Base-by-base conservation (phyloP, 2,329 filamentous ascomycete species). In the Huntiella bhutanensis region DNA sequence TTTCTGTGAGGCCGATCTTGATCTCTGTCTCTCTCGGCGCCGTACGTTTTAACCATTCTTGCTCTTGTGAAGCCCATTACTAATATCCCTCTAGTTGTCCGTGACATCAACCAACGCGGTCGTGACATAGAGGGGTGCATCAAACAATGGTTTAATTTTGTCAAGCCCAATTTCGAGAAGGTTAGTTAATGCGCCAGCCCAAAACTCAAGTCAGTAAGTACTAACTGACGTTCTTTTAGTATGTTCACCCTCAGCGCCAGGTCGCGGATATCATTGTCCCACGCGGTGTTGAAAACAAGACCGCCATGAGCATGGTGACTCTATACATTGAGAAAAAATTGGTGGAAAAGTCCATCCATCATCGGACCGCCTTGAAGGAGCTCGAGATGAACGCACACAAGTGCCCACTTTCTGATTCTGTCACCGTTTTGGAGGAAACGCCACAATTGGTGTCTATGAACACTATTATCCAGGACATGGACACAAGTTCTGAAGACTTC, bases 141-240 rank as follows among this genome's bases (percentile, higher is more conserved):
- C 60, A 96, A 96, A 62, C 91, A 98, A 60, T 98, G 91, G 91
- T 95, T 96, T 59, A 67, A 66, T 8, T 98, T 82, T 58, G 91
- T 98, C 38, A 98, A 98, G 62, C 91, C 91, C 3, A 96, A 96
- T 57, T 96, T 92, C 56, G 82, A 88, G 60, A 84, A 81, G 62
- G 71, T 70, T 57, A 47, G 33, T 41, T 28, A 28, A n/a, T 43
- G 5, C 11, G 7, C 11, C 34, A 8, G 13, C 8, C 16, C 5
- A 19, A 19, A 5, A 19, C 33, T 3, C 33, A 40, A n/a, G 5
- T 40, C 17, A 40, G 11, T 5, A 11, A 33, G 16, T 15, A 13
- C 51, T 57, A 19, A 55, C 32, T 12, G 28, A 2, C 5, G 7
- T 19, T 5, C 19, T 5, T 46, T n/a, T 47, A 75, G 69, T 96